These are phyloP conservation scores for Chrysoporthe puriensis DNA, from an alignment of 2,329 filamentous ascomycete genomes.

Conservation along the genomic window DNA sequence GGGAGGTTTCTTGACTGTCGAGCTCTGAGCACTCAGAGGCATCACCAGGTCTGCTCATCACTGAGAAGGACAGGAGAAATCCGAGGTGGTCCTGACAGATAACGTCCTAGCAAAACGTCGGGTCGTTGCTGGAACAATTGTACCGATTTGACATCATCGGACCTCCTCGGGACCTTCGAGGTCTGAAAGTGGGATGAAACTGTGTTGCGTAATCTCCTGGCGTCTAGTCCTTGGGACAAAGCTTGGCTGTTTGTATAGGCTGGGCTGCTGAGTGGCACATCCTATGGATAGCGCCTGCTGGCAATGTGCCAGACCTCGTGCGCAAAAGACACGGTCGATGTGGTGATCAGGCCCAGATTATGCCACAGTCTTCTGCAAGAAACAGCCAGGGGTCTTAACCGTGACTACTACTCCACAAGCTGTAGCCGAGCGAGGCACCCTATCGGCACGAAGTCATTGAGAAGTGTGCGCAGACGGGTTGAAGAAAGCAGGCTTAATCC, in stretches of 20 bases:
- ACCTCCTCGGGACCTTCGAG: not conserved
- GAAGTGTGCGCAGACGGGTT: not conserved
- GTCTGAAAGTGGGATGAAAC: not conserved
- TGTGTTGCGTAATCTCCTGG: not conserved
- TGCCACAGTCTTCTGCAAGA: not conserved
- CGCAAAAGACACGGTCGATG: not conserved
- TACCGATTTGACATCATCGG: not conserved
- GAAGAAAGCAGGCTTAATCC: not conserved
- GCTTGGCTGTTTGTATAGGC: not conserved
- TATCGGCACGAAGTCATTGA: too few species aligned
- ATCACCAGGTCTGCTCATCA: not conserved
- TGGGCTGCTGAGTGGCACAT: not conserved
- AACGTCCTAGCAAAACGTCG: not conserved
- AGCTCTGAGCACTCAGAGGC: not conserved
- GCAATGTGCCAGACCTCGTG: not conserved
- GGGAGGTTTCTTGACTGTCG: not conserved
- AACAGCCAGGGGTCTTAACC: not conserved
- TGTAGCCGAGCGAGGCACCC: not conserved
- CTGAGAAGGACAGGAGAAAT: not conserved
- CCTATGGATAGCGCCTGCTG: not conserved
- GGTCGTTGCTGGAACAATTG: not conserved
- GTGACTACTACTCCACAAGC: slow-evolving; percentile 1
- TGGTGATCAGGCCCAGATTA: not conserved
- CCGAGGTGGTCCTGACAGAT: not conserved
- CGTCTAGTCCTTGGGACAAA: not conserved